Percentiles rank a stretch among this genome's conserved stretches.
Conservation (phyloP, 805 yeast genomes). For the Pichia nanzhaoensis region DNA sequence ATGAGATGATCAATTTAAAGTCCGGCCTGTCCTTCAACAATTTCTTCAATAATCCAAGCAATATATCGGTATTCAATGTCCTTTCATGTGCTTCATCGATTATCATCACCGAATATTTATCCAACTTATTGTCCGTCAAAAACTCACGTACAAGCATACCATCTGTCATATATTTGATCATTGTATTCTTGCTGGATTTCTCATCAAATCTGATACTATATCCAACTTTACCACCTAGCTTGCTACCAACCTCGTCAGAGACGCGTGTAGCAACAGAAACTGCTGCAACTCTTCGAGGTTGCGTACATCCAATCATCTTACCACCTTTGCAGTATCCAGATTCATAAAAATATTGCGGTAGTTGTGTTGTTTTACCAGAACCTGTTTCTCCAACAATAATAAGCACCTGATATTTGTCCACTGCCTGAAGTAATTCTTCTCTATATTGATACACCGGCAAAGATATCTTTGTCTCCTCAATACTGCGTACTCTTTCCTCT, state of each 20-base stretch:
- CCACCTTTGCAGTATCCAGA: conserved; percentile 57
- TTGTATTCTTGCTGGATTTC: conserved; percentile 54
- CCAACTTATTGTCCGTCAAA: conserved; percentile 63
- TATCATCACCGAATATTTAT: conserved; percentile 73
- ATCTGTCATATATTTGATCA: conserved; percentile 87
- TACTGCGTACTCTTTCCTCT: conserved; percentile 29
- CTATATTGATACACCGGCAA: conserved; percentile 72
- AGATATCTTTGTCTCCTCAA: conserved; percentile 51
- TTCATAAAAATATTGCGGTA: conserved; percentile 81
- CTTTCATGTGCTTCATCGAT: conserved; percentile 98
- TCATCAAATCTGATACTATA: conserved; percentile 87
- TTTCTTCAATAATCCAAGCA: conserved; percentile 75
- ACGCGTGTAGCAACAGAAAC: conserved; percentile 86
- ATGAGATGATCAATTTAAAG: conserved; percentile 71
- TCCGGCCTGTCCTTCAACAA: conserved; percentile 58
- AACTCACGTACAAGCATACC: conserved; percentile 91
- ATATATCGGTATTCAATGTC: conserved; percentile 80
- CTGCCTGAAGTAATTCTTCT: conserved; percentile 50
- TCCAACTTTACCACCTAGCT: conserved; percentile 86
- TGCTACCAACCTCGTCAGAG: conserved; percentile 77
- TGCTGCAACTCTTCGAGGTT: conserved; percentile 95
- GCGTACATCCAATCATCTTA: conserved; percentile 68
- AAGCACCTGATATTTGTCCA: conserved; percentile 61
- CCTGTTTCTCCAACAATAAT: conserved; percentile 94
- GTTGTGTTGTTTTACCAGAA: conserved; percentile 90